Conservation (phyloP, 768 basidiomycete genomes). For the Termitomyces sp. region DNA sequence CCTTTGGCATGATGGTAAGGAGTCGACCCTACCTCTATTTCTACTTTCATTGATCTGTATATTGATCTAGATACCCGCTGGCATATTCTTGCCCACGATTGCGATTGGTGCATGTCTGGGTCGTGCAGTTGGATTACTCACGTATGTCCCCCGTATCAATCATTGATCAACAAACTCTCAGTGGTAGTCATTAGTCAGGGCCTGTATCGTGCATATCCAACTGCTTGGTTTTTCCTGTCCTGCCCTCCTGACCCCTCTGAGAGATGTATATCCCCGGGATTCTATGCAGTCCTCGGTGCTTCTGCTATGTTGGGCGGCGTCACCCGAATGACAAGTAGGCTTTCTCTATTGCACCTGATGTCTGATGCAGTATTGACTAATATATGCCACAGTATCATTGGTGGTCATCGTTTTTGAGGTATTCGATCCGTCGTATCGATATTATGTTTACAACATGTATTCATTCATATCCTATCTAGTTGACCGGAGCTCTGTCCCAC, state of each 20-base stretch:
- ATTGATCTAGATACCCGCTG: slow-evolving; percentile 59
- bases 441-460: background rate
- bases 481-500: slow-evolving; percentile 77
- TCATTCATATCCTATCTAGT: slow-evolving; percentile 28
- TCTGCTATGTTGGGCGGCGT: slow-evolving; percentile 75
- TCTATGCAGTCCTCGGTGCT: slow-evolving; percentile 75
- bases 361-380: background rate
- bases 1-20: slow-evolving; percentile 73
- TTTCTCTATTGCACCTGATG: background rate
- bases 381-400: slow-evolving; percentile 51
- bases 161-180: slow-evolving; percentile 1
- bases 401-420: slow-evolving; percentile 77
- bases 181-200: slow-evolving; percentile 47
- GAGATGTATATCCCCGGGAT: slow-evolving; percentile 69
- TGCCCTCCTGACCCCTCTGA: slow-evolving; percentile 71
- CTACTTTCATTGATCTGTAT: background rate
- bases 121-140: slow-evolving; percentile 64
- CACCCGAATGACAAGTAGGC: slow-evolving; percentile 73
- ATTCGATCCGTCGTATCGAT: background rate
- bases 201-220: slow-evolving; percentile 60
- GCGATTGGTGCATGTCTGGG: slow-evolving; percentile 72
- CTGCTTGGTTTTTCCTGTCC: slow-evolving; percentile 64
- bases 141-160: slow-evolving; percentile 34
- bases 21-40: background rate
- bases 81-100: slow-evolving; percentile 75